Evolutionary conservation across 2,329 filamentous ascomycete species (phyloP).

Genomic region (Metarhizium anisopliae): DNA sequence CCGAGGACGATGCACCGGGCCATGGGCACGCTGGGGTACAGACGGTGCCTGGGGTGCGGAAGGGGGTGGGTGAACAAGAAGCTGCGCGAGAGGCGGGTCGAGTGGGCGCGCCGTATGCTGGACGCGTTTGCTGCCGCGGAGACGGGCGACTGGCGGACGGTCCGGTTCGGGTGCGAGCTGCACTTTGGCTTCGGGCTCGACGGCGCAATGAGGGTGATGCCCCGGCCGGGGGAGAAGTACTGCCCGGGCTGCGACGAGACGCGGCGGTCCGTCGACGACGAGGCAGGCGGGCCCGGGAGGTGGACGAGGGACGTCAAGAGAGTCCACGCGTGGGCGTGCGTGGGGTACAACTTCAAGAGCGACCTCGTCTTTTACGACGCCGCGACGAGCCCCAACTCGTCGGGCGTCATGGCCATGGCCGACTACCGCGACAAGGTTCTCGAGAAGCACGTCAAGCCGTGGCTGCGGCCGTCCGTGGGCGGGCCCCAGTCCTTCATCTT

Average conservation of each 20-base stretch:
- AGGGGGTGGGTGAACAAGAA: constrained; percentile 20
- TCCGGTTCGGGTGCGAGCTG: constrained; percentile 28
- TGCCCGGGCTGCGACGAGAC: constrained; percentile 18
- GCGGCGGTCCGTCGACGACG: no score
- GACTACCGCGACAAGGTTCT: constrained; percentile 26
- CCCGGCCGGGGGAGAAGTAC: constrained; percentile 23
- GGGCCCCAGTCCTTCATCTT: constrained; percentile 19
- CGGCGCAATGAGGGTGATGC: constrained; percentile 25
- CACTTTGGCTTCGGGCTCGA: constrained; percentile 30
- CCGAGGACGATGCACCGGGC: constrained; percentile 26
- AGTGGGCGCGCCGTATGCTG: constrained; percentile 25
- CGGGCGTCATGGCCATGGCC: constrained; percentile 23
- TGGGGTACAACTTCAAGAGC: constrained; percentile 28
- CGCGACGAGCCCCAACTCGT: constrained; percentile 22
- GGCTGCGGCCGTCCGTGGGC: constrained; percentile 13
- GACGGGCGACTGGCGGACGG: constrained; percentile 19
- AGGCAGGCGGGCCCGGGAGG: constrained; percentile 4
- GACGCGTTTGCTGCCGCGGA: constrained; percentile 18
- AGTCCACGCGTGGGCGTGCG: constrained; percentile 25
- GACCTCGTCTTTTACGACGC: constrained; percentile 29
- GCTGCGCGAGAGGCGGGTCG: constrained; percentile 22
- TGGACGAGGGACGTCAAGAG: constrained; percentile 25
- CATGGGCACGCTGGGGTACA: constrained; percentile 27
- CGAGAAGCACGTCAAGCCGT: constrained; percentile 23
- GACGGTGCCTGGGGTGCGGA: constrained; percentile 24